Evolutionary conservation across 345 rosid species (phyloP).

Genomic region (Melastoma malabathricum): DNA sequence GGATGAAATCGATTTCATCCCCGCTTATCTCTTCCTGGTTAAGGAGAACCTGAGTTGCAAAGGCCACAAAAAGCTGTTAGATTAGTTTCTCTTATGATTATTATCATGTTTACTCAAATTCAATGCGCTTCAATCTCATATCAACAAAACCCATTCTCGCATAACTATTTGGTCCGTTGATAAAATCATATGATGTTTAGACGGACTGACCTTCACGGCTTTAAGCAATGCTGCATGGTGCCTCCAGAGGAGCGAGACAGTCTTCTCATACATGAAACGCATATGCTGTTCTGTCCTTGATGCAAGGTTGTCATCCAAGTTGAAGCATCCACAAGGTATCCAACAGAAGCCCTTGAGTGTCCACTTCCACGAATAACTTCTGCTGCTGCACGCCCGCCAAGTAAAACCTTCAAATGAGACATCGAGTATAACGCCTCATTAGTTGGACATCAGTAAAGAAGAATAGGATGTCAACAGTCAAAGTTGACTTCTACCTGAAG

Average conservation of each 20-base stretch:
- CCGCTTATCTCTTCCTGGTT: constrained; percentile 66
- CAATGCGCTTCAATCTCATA: neutral
- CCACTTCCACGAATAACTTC: constrained; percentile 78
- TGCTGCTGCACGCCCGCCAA: constrained; percentile 95
- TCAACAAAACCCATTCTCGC: no score
- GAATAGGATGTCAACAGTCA: no score
- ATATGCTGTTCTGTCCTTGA: constrained; percentile 62
- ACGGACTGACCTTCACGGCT: constrained; percentile 52
- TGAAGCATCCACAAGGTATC: constrained; percentile 80
- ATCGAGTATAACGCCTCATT: neutral
- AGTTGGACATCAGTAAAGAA: no score
- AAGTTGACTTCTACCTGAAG: constrained; percentile 43
- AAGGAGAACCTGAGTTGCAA: constrained; percentile 50
- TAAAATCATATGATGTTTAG: neutral
- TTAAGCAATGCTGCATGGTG: constrained; percentile 79
- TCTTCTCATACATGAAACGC: constrained; percentile 39
- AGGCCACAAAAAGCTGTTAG: neutral
- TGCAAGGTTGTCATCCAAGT: constrained; percentile 72
- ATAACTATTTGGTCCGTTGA: no score
- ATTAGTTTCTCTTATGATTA: neutral
- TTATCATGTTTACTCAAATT: neutral
- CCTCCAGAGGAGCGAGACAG: constrained; percentile 48
- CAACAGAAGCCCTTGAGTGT: constrained; percentile 78
- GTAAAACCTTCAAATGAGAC: constrained; percentile 34
- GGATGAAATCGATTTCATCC: constrained; percentile 64